Evolutionary conservation across 371 early-diverging fungal genomes (phyloP).

Genomic region (Gilbertella persicaria): DNA sequence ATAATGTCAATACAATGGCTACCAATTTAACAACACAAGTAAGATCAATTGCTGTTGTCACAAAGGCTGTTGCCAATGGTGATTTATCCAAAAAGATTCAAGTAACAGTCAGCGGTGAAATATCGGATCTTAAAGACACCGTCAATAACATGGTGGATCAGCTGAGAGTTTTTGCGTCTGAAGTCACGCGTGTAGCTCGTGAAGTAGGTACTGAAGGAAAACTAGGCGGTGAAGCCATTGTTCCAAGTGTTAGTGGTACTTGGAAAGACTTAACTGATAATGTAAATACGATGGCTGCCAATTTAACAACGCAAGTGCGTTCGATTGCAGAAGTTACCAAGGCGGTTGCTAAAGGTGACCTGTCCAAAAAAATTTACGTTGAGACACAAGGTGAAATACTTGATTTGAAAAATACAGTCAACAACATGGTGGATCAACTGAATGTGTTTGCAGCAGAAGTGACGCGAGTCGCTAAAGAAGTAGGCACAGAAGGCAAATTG

Average conservation of each 20-base stretch:
- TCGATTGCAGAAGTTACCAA: constrained; percentile 56
- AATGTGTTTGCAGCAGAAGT: constrained; percentile 53
- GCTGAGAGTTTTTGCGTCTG: constrained; percentile 47
- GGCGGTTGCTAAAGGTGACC: constrained; percentile 52
- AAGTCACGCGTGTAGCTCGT: constrained; percentile 47
- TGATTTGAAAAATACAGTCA: constrained; percentile 34
- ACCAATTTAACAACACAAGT: constrained; percentile 61
- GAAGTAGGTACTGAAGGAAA: constrained; percentile 56
- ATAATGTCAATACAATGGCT: constrained; percentile 63
- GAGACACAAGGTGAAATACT: constrained; percentile 30
- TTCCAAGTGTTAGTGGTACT: constrained; percentile 52
- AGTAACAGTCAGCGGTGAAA: constrained; percentile 54
- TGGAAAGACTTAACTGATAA: constrained; percentile 59
- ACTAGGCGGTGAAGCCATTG: constrained; percentile 51
- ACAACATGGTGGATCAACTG: constrained; percentile 43
- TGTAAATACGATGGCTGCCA: constrained; percentile 59
- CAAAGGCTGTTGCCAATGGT: constrained; percentile 63
- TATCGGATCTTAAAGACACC: constrained; percentile 52
- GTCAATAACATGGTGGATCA: constrained; percentile 67
- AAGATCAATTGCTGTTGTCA: constrained; percentile 55
- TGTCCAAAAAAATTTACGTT: constrained; percentile 36
- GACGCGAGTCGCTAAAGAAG: constrained; percentile 48
- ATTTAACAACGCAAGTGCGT: constrained; percentile 61
- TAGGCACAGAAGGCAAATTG: constrained; percentile 57
- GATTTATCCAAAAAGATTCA: constrained; percentile 61